Base-by-base conservation (phyloP, 2,329 filamentous ascomycete genomes). In the Aspergillus hiratsukae region DNA sequence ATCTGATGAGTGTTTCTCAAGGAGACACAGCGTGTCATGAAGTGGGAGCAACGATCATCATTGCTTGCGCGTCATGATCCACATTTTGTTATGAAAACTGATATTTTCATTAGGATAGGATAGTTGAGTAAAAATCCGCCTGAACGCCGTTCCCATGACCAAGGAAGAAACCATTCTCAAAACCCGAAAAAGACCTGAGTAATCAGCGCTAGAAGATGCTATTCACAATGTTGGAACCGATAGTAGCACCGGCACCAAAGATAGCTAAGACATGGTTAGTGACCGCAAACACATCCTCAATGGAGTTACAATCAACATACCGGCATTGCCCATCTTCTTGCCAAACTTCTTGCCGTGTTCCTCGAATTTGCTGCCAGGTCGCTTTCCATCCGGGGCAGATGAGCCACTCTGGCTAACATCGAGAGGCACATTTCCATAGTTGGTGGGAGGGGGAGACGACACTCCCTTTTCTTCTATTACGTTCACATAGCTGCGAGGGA, bases 301-400 rank as follows among this genome's bases (percentile, higher is more conserved):
- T 37, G 25, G n/a, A 49, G 28, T 7, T 9, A 21, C 21, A 37
- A 23, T 46, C 41, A 59, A 73, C 74, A 55, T 75, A 75, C 77
- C 76, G 54, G 85, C 85, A 72, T 87, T 87, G 35, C 93, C 93
- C 69, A 93, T 74, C 81, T 97, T 97, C 84, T 95, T 96, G 64
- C 93, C 92, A 75, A 97, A 89, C 78, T 97, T 97, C 86, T 96
- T 96, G 55, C 90, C 91, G 55, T 86, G 83, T 74, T 90, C 82
- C 61, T 85, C 82, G 17, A 86, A 78, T 78, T 94, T 94, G 70
- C 79, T 80, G 8, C 75, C 43, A 7, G 43, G 76, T 65, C 72
- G 76, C 64, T 76, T 78, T 58, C 72, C 77, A 61, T 72, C 71
- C 53, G 64, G 64, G 29, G 63, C 66, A 55, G 75, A 72, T 53